These are phyloP conservation scores for Oryza longistaminata DNA, from an alignment of 176 grass and related monocot species.

Conservation along the genomic window DNA sequence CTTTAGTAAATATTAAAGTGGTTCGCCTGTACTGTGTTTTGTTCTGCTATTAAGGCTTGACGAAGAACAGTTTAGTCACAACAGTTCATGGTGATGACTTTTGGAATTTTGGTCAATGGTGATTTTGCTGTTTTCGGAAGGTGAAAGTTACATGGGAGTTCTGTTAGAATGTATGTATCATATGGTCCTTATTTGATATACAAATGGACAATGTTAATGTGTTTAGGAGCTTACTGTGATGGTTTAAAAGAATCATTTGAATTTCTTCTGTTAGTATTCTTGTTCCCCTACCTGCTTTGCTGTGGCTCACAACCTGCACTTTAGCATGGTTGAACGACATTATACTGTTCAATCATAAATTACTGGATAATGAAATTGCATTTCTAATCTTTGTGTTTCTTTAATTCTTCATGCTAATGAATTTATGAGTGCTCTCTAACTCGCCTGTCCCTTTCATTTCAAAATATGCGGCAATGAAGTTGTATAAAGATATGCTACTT, in stretches of 20 bases:
- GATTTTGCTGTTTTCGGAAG: background rate
- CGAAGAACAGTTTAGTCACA: background rate
- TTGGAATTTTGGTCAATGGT: slow-evolving; percentile 5
- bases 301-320: background rate
- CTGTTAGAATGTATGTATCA: background rate
- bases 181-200: background rate
- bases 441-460: background rate
- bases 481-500: slow-evolving; percentile 11
- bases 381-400: background rate
- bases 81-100: background rate
- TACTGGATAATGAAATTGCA: background rate
- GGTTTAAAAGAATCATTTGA: background rate
- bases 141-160: background rate
- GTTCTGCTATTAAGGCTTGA: background rate
- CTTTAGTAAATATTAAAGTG: background rate
- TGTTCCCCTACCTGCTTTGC: background rate
- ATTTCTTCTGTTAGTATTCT: background rate
- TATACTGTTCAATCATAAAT: background rate
- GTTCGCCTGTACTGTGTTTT: background rate
- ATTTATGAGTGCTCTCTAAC: background rate
- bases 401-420: background rate
- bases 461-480: background rate
- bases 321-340: background rate
- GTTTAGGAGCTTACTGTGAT: background rate
- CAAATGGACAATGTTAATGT: too few relatives aligned